These are phyloP conservation scores for Bipolaris zeicola DNA, from an alignment of 2,329 filamentous ascomycete genomes.

Conservation along the genomic window DNA sequence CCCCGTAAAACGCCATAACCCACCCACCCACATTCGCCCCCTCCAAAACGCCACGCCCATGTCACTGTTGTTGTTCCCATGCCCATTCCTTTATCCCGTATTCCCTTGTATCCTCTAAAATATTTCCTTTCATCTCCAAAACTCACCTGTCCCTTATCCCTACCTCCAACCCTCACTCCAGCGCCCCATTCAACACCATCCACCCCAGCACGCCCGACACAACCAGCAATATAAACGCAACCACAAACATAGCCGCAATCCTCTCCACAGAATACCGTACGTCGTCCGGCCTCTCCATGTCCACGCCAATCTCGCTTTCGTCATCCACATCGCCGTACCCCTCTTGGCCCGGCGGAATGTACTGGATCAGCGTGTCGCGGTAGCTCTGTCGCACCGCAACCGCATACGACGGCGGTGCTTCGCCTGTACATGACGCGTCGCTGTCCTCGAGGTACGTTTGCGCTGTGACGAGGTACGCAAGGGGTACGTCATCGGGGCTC, in stretches of 20 bases:
- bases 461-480: constrained; percentile 29
- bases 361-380: constrained; percentile 33
- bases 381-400: constrained; percentile 33
- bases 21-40: not conserved
- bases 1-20: not conserved
- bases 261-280: constrained; percentile 32
- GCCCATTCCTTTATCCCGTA: no score
- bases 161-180: not conserved
- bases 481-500: constrained; percentile 34
- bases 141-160: not conserved
- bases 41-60: not conserved
- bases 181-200: constrained; percentile 16
- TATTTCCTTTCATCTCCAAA: not conserved
- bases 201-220: constrained; percentile 28
- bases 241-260: constrained; percentile 33
- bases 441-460: constrained; percentile 11
- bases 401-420: constrained; percentile 37
- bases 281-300: constrained; percentile 23
- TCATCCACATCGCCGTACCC: constrained; percentile 11
- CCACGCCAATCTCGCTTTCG: constrained; percentile 18
- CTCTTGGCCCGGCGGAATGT: constrained; percentile 16
- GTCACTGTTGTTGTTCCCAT: not conserved
- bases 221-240: constrained; percentile 27
- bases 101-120: not conserved
- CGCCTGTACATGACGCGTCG: constrained; percentile 22